Percentiles rank a stretch among this genome's conserved stretches.
Evolutionary conservation across 2,329 filamentous ascomycete genomes (phyloP).

Genomic region (Parascedosporium putredinis): DNA sequence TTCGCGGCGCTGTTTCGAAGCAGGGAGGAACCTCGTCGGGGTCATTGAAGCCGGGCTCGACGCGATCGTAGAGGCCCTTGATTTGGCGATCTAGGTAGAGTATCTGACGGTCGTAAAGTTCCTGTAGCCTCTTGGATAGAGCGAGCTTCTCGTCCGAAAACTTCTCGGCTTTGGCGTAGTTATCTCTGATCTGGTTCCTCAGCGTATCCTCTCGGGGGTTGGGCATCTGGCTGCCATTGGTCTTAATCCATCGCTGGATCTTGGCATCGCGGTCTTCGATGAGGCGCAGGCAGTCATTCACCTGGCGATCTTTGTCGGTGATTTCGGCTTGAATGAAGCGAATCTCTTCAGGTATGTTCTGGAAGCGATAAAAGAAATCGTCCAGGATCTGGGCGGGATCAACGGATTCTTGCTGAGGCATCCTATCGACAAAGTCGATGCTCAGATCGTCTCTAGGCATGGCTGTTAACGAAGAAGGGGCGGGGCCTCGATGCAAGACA

Average conservation of each 20-base stretch:
- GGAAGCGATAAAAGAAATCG: slow-evolving; percentile 64
- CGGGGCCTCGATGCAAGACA: background rate
- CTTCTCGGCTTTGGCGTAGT: slow-evolving; percentile 57
- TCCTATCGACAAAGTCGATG: slow-evolving; percentile 59
- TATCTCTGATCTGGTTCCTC: slow-evolving; percentile 54
- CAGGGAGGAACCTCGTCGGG: slow-evolving; percentile 52
- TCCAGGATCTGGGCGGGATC: slow-evolving; percentile 63
- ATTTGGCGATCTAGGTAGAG: slow-evolving; percentile 53
- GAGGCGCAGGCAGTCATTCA: slow-evolving; percentile 55
- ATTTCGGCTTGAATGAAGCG: slow-evolving; percentile 78
- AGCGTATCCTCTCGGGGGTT: slow-evolving; percentile 68
- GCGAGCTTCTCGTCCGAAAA: slow-evolving; percentile 67
- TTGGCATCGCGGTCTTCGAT: slow-evolving; percentile 64
- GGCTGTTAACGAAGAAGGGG: slow-evolving; percentile 39
- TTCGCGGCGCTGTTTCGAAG: slow-evolving; percentile 48
- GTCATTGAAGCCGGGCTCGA: slow-evolving; percentile 50
- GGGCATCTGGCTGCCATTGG: slow-evolving; percentile 60
- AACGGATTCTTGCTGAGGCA: slow-evolving; percentile 51
- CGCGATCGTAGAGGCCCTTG: slow-evolving; percentile 49
- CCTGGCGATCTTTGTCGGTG: slow-evolving; percentile 64
- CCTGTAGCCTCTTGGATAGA: slow-evolving; percentile 53
- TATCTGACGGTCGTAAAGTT: slow-evolving; percentile 51
- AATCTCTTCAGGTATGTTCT: slow-evolving; percentile 74
- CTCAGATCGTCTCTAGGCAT: slow-evolving; percentile 66
- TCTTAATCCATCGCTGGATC: slow-evolving; percentile 73